Conservation (phyloP, 2,329 filamentous ascomycete genomes). For the Coniochaeta prunicola region DNA sequence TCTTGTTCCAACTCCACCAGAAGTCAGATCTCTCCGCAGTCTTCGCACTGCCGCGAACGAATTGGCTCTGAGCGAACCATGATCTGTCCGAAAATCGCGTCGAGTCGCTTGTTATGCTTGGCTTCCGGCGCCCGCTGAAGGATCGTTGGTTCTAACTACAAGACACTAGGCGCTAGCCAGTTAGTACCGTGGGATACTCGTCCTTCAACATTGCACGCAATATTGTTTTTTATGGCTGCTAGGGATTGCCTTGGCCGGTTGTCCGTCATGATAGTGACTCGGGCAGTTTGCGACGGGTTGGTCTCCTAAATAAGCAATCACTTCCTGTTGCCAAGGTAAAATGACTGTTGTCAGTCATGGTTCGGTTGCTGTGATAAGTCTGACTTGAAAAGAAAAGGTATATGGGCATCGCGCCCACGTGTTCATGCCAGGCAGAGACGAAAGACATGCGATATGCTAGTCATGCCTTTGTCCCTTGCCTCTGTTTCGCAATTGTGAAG, state of each 20-base stretch:
- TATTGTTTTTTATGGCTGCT: neutral
- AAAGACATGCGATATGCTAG: constrained; percentile 6
- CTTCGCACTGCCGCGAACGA: neutral
- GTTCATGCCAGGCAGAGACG: neutral
- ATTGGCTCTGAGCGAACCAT: neutral
- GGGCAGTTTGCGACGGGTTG: neutral
- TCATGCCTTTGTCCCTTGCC: constrained; percentile 14
- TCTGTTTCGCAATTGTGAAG: constrained; percentile 4
- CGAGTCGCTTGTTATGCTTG: neutral
- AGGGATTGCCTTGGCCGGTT: neutral
- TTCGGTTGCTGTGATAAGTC: neutral
- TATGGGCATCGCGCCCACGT: neutral
- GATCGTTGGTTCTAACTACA: neutral
- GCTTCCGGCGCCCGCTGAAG: neutral
- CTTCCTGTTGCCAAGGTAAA: neutral
- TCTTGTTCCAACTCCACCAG: neutral
- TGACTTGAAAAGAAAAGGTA: neutral
- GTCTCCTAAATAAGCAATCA: neutral
- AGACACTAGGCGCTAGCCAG: neutral
- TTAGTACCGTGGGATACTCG: neutral
- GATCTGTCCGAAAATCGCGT: neutral
- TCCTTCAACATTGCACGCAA: neutral
- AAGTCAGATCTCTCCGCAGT: neutral
- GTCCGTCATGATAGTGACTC: neutral
- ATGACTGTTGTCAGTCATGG: neutral